Evolutionary conservation across 345 rosid genomes (phyloP).

Genomic region (Brassica rapa): DNA sequence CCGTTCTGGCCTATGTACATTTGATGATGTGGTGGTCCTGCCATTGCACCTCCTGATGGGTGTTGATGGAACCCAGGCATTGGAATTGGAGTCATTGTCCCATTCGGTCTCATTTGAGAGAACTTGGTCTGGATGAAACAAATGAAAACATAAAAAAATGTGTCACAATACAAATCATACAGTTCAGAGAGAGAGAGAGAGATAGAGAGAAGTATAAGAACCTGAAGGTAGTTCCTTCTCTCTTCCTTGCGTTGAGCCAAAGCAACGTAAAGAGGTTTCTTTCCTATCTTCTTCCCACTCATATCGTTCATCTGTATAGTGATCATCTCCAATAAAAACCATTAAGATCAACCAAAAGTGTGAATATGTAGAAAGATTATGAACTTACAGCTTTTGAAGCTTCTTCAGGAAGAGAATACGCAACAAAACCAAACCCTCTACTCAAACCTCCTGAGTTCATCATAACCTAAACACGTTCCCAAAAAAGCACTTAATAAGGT

Average conservation of each 20-base stretch:
- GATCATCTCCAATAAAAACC: not conserved
- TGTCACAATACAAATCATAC: not conserved
- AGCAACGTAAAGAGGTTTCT: constrained; percentile 71
- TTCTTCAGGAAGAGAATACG: constrained; percentile 65
- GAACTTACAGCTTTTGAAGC: constrained; percentile 63
- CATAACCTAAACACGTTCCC: constrained; percentile 50
- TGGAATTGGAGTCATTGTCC: constrained; percentile 2
- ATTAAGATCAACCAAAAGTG: not conserved
- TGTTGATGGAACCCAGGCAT: constrained; percentile 29
- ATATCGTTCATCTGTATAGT: constrained; percentile 55
- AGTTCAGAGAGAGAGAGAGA: not conserved
- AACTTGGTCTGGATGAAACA: constrained; percentile 14
- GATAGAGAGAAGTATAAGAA: constrained; percentile 6
- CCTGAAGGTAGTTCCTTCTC: constrained; percentile 67
- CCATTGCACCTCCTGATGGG: constrained; percentile 32
- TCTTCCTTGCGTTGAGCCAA: constrained; percentile 81
- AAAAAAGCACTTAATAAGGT: not conserved
- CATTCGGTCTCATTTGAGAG: constrained; percentile 27
- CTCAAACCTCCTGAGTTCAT: constrained; percentile 55
- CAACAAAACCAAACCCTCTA: constrained; percentile 78
- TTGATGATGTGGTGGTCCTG: constrained; percentile 31
- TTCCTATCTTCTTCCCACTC: constrained; percentile 68
- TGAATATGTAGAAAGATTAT: not conserved
- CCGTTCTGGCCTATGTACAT: constrained; percentile 39
- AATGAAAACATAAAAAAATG: not conserved